Evolutionary conservation across 352 stramenopile species (phyloP).

Genomic region (Blastocystis sp.): DNA sequence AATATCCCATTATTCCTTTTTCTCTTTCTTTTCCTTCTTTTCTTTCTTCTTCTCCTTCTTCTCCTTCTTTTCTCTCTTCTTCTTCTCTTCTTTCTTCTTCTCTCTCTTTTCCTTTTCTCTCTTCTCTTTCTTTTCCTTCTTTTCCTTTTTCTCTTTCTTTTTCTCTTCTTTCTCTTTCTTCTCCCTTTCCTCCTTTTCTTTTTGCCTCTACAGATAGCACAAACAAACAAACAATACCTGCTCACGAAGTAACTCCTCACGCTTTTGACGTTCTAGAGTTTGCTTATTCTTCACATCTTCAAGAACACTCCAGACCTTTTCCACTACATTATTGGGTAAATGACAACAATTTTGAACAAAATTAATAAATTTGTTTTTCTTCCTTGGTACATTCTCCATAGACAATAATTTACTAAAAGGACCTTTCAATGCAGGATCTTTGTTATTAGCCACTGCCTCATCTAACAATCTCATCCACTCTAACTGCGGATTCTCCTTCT

Average conservation of each 20-base stretch:
- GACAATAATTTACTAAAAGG: conserved; percentile 15
- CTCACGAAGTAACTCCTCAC: conserved; percentile 33
- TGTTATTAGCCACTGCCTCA: conserved; percentile 33
- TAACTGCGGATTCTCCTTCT: conserved; percentile 60
- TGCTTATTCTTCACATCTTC: conserved; percentile 54
- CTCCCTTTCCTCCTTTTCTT: conserved; percentile 53
- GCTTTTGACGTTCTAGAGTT: conserved; percentile 10
- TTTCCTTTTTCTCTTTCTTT: conserved; percentile 42
- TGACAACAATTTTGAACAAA: conserved; percentile 60
- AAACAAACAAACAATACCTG: background rate
- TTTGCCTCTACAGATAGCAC: conserved; percentile 1
- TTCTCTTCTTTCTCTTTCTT: conserved; percentile 31
- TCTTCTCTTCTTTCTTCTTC: background rate
- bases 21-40: background rate
- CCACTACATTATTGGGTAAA: conserved; percentile 10
- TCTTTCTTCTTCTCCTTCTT: background rate
- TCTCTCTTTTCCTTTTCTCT: background rate
- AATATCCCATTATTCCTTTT: background rate
- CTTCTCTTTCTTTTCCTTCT: conserved; percentile 45
- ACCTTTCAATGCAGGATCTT: conserved; percentile 12
- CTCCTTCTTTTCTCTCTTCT: background rate
- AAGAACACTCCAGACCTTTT: conserved; percentile 50
- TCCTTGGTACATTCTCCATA: conserved; percentile 54
- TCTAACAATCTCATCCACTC: conserved; percentile 61
- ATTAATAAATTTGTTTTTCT: conserved; percentile 59